phyloP scores from a whole-genome alignment of 495 filamentous ascomycete species.

The Venustampulla echinocandica region DNA sequence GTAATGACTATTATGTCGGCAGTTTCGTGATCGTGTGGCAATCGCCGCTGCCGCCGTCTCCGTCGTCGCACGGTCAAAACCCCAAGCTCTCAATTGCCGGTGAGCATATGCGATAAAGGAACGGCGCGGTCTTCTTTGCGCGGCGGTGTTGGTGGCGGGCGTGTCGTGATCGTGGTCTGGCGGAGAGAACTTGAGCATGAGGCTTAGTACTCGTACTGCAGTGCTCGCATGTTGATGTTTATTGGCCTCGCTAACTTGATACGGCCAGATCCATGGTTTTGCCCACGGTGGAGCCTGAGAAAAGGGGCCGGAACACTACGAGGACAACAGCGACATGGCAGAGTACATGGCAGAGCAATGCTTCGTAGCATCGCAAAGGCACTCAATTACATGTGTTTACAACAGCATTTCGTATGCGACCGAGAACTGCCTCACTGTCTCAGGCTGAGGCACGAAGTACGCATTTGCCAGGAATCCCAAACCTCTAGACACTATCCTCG shows the following conservation, averaged over 20 bases:
- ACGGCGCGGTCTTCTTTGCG: conserved; percentile 3
- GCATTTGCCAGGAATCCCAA: too few relatives aligned
- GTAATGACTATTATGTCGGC: neutral
- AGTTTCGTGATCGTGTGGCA: conserved; percentile 7
- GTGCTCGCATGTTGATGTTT: neutral
- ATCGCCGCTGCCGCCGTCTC: too few relatives aligned
- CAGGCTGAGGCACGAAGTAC: too few relatives aligned
- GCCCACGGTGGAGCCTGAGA: neutral
- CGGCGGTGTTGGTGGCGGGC: neutral
- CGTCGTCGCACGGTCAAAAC: conserved; percentile 7
- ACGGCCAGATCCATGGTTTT: neutral
- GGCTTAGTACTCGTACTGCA: conserved; percentile 6
- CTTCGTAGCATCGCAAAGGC: too few relatives aligned
- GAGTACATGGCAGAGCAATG: too few relatives aligned
- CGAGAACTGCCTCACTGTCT: too few relatives aligned
- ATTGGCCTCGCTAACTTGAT: conserved; percentile 12
- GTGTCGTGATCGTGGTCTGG: conserved; percentile 9
- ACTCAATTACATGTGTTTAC: too few relatives aligned
- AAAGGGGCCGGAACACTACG: neutral
- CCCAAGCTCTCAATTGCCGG: neutral
- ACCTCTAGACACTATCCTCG: too few relatives aligned
- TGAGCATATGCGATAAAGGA: neutral
- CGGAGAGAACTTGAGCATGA: too few relatives aligned
- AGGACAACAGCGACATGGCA: neutral
- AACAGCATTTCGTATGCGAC: too few relatives aligned